phyloP scores from a whole-genome alignment of 768 basidiomycete genomes.

The Sporobolomyces roseus region DNA sequence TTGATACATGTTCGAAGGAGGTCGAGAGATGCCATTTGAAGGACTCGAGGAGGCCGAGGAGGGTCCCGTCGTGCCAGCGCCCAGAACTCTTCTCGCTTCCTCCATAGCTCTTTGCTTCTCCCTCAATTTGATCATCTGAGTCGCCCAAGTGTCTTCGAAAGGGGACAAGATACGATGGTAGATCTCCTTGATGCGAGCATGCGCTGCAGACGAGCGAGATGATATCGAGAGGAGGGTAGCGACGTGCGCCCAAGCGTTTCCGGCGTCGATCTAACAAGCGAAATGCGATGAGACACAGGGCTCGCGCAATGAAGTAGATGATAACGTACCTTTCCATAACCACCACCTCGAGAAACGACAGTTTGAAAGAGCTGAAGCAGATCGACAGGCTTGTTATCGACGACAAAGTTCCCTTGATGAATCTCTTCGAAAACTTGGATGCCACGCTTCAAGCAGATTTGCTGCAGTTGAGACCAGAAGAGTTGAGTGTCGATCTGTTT shows the following conservation, averaged over 20 bases:
- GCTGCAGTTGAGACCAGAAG: conserved; percentile 13
- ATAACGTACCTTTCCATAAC: conserved; percentile 17
- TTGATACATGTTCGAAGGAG: too few species aligned
- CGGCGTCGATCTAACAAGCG: conserved; percentile 7
- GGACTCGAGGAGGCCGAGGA: too few species aligned
- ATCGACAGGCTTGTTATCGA: conserved; percentile 11
- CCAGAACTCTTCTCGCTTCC: not conserved
- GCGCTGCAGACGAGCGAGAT: not conserved
- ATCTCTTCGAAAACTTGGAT: not conserved
- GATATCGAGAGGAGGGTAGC: not conserved
- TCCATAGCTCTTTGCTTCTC: conserved; percentile 12
- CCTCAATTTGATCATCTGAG: conserved; percentile 8
- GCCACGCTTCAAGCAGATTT: not conserved
- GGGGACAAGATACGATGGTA: conserved; percentile 14
- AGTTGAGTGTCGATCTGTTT: conserved; percentile 9
- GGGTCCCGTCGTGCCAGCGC: not conserved
- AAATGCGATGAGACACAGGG: not conserved
- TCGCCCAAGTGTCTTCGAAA: conserved; percentile 23
- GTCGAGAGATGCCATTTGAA: too few species aligned
- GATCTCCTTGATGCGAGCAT: conserved; percentile 13
- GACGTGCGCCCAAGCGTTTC: conserved; percentile 10
- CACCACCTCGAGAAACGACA: conserved; percentile 17
- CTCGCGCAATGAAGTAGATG: not conserved
- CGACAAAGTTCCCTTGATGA: not conserved
- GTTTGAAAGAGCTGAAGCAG: conserved; percentile 17